Percentiles rank a stretch among this genome's conserved stretches.
Evolutionary conservation across 2,329 filamentous ascomycete species (phyloP).

Genomic region (Monosporascus cannonballus): DNA sequence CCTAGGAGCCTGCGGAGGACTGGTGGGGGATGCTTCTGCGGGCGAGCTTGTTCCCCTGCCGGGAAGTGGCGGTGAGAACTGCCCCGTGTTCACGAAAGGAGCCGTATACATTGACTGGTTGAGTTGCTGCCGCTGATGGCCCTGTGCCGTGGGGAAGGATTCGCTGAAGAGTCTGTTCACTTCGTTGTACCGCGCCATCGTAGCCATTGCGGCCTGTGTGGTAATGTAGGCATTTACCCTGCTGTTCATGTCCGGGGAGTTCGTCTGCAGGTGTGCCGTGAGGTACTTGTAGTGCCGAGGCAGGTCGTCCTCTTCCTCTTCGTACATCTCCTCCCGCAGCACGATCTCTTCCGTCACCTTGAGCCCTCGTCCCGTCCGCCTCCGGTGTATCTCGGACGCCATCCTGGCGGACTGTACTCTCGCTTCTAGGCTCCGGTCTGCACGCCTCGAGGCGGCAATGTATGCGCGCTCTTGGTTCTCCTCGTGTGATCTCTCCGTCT

Average conservation of each 20-base stretch:
- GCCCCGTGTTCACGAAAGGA: conserved; percentile 15
- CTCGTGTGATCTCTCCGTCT: conserved; percentile 72
- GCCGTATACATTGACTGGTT: conserved; percentile 22
- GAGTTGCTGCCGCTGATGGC: conserved; percentile 25
- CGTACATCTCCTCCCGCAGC: conserved; percentile 90
- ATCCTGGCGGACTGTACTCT: conserved; percentile 79
- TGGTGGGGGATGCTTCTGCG: conserved; percentile 9
- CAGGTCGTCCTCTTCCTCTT: conserved; percentile 83
- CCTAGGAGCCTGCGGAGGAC: conserved; percentile 10
- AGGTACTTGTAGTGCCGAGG: conserved; percentile 61
- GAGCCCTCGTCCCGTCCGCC: conserved; percentile 75
- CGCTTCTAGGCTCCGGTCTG: conserved; percentile 81
- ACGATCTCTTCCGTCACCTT: conserved; percentile 83
- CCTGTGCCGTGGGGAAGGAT: conserved; percentile 35
- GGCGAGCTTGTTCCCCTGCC: conserved; percentile 1
- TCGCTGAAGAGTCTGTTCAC: conserved; percentile 42
- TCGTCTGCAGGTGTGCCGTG: conserved; percentile 55
- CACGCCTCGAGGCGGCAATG: conserved; percentile 82
- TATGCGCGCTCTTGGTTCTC: conserved; percentile 86
- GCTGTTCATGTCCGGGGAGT: conserved; percentile 54
- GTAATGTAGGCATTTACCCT: conserved; percentile 46
- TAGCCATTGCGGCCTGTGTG: conserved; percentile 37
- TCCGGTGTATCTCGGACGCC: conserved; percentile 87
- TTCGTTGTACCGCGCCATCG: conserved; percentile 37
- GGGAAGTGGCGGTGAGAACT: conserved; percentile 9